phyloP scores from a whole-genome alignment of 1,139 yeast species.

The Geotrichum restrictum region DNA sequence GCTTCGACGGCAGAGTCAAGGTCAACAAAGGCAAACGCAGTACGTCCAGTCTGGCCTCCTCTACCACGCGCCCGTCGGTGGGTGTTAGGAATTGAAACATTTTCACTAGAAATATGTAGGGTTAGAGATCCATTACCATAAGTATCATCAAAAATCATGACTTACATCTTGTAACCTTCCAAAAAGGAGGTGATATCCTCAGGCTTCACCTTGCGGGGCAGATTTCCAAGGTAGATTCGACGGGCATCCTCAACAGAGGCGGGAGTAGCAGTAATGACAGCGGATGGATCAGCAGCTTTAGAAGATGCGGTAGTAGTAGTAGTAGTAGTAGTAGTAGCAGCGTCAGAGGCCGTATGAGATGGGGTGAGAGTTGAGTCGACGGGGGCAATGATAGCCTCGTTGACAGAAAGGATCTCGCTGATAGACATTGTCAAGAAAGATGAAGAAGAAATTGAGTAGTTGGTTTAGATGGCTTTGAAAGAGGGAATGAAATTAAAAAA shows the following conservation, averaged over 20 bases:
- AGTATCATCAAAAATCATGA: background rate
- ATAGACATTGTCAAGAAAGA: conserved; percentile 6
- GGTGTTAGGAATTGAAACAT: conserved; percentile 23
- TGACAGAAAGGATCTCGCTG: conserved; percentile 39
- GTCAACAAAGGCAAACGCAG: conserved; percentile 49
- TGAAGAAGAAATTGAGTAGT: background rate
- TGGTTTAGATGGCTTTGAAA: conserved; percentile 1
- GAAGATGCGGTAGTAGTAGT: conserved; percentile 30
- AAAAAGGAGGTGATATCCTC: conserved; percentile 15
- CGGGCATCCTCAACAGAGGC: conserved; percentile 17
- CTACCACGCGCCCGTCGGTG: conserved; percentile 9
- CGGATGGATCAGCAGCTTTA: conserved; percentile 24
- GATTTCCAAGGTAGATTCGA: conserved; percentile 16
- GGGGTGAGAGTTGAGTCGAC: conserved; percentile 30
- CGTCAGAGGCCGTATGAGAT: conserved; percentile 24
- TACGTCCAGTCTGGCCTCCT: conserved; percentile 7
- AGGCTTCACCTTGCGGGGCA: conserved; percentile 15
- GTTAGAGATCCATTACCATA: background rate
- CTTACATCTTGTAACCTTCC: conserved; percentile 11
- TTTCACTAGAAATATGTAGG: conserved; percentile 19
- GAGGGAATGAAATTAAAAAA: conserved; percentile 1
- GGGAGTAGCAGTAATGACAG: conserved; percentile 13
- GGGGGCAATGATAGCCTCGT: conserved; percentile 24
- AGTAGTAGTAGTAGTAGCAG: conserved; percentile 5
- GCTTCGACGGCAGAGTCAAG: conserved; percentile 52